Base-by-base conservation (phyloP, 306 rosid genomes). In the Senna tora region DNA sequence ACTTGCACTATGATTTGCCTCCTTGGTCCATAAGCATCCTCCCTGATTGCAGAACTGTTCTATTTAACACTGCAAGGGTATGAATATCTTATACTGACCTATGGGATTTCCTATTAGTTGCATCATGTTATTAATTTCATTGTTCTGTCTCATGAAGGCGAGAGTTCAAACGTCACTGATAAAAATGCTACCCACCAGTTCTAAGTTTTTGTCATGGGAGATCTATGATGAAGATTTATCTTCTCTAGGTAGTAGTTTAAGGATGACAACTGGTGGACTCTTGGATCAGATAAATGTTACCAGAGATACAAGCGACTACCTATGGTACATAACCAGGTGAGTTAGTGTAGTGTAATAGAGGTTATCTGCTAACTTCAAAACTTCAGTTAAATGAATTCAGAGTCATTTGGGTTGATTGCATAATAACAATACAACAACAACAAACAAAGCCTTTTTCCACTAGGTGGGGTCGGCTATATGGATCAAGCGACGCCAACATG, bases 11-110 rank as follows among this genome's bases (percentile, higher is more conserved):
- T 49, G 82, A 83, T 69, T 82, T 94, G 78, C 97, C 99, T 81
- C 83, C 97, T 84, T 94, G 99, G 99, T 94, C 99, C 58, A 80
- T 89, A 71, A 94, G 99, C 86, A 94, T 94, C 73, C 96, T 94
- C 67, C 99, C 99, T 16, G 96, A 94, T 80, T 94, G 99, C 77
- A 84, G 77, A 74, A 80, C 83, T 28, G 93, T 58, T 71, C 89
- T 86, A 17, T 94, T 80, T 20, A 94, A 94, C 90, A 94, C 97
- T 22, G 99, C 99, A 79, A 75, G 75, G 80, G 99, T 94, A 83
- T 70, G 50, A 51, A 45, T 20, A 52, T 28, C 34, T 4, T 21
- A 59, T 8, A 9, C 1, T 4, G 14, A 16, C 46, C 17, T 4
- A 7, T 14, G 10, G 16, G 28, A 34, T 61, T 36, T 61, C 32